Conservation (phyloP, 2,329 filamentous ascomycete species). For the Leptographium galeiforme region DNA sequence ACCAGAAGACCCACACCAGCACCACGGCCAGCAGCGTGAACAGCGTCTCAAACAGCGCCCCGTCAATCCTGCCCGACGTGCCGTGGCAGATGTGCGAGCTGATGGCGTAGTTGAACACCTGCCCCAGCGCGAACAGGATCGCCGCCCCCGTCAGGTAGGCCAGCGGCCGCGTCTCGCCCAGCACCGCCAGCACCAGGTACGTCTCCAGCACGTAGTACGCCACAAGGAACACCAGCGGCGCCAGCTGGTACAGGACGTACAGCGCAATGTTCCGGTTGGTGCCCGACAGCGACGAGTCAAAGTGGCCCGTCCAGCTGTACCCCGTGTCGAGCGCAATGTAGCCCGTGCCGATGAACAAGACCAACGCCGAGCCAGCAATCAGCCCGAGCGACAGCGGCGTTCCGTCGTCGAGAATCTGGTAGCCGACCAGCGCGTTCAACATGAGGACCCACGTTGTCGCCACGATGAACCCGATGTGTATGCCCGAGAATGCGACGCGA, state of each 20-base stretch:
- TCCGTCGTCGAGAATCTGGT: slow-evolving; percentile 86
- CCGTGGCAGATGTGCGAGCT: slow-evolving; percentile 83
- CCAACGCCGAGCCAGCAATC: slow-evolving; percentile 53
- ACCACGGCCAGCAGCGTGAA: slow-evolving; percentile 80
- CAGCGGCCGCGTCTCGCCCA: slow-evolving; percentile 89
- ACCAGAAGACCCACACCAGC: slow-evolving; percentile 91
- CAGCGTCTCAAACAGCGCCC: slow-evolving; percentile 80
- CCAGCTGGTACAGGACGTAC: slow-evolving; percentile 87
- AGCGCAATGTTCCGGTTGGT: slow-evolving; percentile 68
- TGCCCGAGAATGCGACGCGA: slow-evolving; percentile 71
- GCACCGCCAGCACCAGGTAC: slow-evolving; percentile 68
- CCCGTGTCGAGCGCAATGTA: slow-evolving; percentile 94
- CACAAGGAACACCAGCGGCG: slow-evolving; percentile 78
- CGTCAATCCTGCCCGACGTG: slow-evolving; percentile 76
- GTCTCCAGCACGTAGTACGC: slow-evolving; percentile 75
- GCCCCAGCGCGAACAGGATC: slow-evolving; percentile 77
- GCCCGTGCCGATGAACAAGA: slow-evolving; percentile 77
- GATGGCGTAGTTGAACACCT: slow-evolving; percentile 92
- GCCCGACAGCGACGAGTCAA: slow-evolving; percentile 44
- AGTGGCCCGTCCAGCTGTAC: slow-evolving; percentile 71
- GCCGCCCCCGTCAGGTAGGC: slow-evolving; percentile 64
- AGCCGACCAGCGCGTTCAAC: slow-evolving; percentile 84
- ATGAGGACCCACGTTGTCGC: slow-evolving; percentile 84
- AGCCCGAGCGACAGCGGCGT: slow-evolving; percentile 72
- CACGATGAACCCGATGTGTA: slow-evolving; percentile 80